These are phyloP conservation scores for Neonothopanus nambi DNA, from an alignment of 1,284 basidiomycete genomes.

Conservation along the genomic window DNA sequence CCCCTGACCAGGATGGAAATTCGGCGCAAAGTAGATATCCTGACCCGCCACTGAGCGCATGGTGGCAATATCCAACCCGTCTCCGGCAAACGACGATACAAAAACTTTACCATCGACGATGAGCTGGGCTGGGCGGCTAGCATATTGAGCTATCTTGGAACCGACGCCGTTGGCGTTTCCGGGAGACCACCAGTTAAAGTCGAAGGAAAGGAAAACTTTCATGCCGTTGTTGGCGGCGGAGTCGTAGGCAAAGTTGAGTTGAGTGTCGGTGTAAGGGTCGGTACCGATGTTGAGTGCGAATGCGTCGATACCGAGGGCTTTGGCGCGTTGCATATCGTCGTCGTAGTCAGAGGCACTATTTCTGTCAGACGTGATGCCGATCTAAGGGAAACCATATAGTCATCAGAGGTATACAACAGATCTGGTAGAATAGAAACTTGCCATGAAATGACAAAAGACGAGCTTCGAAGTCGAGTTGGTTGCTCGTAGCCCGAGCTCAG, in stretches of 20 bases:
- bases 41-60: conserved; percentile 17
- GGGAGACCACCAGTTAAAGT: conserved; percentile 25
- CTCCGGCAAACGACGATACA: conserved; percentile 22
- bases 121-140: conserved; percentile 21
- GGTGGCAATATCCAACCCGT: conserved; percentile 19
- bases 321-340: conserved; percentile 31
- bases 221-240: conserved; percentile 31
- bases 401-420: background rate
- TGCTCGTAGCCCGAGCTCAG: too few relatives aligned
- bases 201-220: conserved; percentile 37
- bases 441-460: conserved; percentile 25
- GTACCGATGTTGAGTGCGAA: conserved; percentile 26
- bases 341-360: conserved; percentile 23
- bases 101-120: conserved; percentile 17
- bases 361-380: conserved; percentile 22
- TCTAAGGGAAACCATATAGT: conserved; percentile 15
- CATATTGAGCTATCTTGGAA: conserved; percentile 24
- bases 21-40: conserved; percentile 21
- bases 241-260: conserved; percentile 29
- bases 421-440: background rate
- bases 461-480: conserved; percentile 10
- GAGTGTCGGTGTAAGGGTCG: conserved; percentile 29
- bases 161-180: conserved; percentile 19
- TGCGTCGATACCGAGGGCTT: conserved; percentile 28
- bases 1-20: conserved; percentile 22